A percentile compares a stretch with the other conserved stretches of the same genome.
phyloP scores from a whole-genome alignment of 2,329 filamentous ascomycete species.

The Salinomyces thailandicus region DNA sequence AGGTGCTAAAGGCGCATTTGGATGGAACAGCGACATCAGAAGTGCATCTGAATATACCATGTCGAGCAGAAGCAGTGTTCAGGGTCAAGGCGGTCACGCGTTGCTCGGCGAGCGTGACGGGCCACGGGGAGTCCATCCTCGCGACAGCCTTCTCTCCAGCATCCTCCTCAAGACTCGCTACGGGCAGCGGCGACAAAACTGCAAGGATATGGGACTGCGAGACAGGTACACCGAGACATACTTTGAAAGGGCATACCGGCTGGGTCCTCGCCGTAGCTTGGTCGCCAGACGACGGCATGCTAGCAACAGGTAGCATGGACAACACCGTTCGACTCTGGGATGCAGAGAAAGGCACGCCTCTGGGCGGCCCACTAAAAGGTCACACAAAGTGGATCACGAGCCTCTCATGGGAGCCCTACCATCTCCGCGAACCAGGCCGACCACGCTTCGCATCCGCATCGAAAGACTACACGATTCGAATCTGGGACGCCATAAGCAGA shows the following conservation, averaged over 20 bases:
- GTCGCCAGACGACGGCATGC: conserved; percentile 68
- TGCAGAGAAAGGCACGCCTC: conserved; percentile 63
- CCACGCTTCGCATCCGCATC: conserved; percentile 75
- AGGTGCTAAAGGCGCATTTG: conserved; percentile 33
- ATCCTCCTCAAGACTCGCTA: conserved; percentile 67
- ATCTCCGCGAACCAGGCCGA: conserved; percentile 62
- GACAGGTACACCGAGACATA: conserved; percentile 79
- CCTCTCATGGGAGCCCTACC: conserved; percentile 87
- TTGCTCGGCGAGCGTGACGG: conserved; percentile 77
- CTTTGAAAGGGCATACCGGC: conserved; percentile 73
- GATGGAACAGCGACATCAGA: conserved; percentile 44
- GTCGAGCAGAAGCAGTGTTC: conserved; percentile 82
- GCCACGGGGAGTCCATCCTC: conserved; percentile 85
- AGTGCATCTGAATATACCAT: conserved; percentile 52
- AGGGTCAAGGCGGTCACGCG: conserved; percentile 83
- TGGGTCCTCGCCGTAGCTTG: conserved; percentile 86
- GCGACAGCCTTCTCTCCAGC: conserved; percentile 75
- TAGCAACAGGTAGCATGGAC: conserved; percentile 90
- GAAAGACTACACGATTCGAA: conserved; percentile 77
- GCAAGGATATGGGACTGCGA: conserved; percentile 92
- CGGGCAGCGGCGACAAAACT: conserved; percentile 82
- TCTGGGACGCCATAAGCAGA: conserved; percentile 75
- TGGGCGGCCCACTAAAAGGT: conserved; percentile 65
- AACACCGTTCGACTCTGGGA: conserved; percentile 87
- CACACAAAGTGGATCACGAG: conserved; percentile 84